Conservation (phyloP, 495 filamentous ascomycete species). For the Penicillium chermesinum region DNA sequence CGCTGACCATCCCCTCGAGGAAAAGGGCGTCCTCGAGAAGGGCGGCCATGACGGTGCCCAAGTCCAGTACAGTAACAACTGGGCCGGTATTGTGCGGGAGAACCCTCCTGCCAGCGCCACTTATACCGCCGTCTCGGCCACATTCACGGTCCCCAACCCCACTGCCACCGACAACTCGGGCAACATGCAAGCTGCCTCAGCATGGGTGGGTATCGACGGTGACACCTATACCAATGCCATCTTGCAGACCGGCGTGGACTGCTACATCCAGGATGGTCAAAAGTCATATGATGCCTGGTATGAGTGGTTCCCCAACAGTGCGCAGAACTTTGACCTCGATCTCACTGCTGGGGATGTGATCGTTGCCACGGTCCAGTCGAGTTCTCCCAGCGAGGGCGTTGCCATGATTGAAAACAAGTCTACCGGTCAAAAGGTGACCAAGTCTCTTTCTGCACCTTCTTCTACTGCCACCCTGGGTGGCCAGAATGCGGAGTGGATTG, state of each 20-base stretch:
- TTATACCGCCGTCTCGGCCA: slow-evolving; percentile 50
- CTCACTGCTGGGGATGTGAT: slow-evolving; percentile 53
- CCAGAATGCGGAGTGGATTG: slow-evolving; percentile 60
- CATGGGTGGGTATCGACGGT: slow-evolving; percentile 63
- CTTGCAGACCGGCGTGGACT: slow-evolving; percentile 58
- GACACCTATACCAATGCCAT: slow-evolving; percentile 53
- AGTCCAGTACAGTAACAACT: slow-evolving; percentile 53
- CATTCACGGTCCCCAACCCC: slow-evolving; percentile 51
- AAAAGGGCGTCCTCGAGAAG: slow-evolving; percentile 16
- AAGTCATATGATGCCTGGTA: slow-evolving; percentile 55
- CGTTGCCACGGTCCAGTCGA: slow-evolving; percentile 47
- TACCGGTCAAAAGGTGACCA: slow-evolving; percentile 49
- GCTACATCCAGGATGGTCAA: slow-evolving; percentile 38
- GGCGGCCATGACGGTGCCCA: slow-evolving; percentile 11
- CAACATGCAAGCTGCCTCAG: slow-evolving; percentile 45
- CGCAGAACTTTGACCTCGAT: slow-evolving; percentile 51
- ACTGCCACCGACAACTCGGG: slow-evolving; percentile 31
- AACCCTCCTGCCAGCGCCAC: slow-evolving; percentile 35
- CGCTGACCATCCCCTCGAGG: slow-evolving; percentile 1
- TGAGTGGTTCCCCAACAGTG: slow-evolving; percentile 58
- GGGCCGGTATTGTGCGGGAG: slow-evolving; percentile 53
- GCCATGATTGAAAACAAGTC: slow-evolving; percentile 52
- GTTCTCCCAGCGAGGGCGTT: slow-evolving; percentile 44
- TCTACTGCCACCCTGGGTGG: slow-evolving; percentile 32
- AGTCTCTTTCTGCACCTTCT: slow-evolving; percentile 42